These are phyloP conservation scores for Coemansia guatemalensis DNA, from an alignment of 192 early-diverging fungal species.

Conservation along the genomic window DNA sequence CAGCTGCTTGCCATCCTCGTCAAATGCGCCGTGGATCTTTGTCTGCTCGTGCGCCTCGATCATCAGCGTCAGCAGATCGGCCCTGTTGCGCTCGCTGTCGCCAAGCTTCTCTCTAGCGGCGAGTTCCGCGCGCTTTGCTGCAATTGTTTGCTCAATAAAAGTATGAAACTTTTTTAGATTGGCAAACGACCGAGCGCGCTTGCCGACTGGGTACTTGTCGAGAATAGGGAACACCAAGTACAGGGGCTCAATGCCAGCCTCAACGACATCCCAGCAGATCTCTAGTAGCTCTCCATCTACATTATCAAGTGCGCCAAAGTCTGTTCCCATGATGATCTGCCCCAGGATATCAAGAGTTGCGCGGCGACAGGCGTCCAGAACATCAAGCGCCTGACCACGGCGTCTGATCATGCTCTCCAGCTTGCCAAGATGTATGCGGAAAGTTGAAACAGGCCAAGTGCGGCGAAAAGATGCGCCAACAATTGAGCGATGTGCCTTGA, in stretches of 20 bases:
- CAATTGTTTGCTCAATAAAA: constrained; percentile 47
- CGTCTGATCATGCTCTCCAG: constrained; percentile 28
- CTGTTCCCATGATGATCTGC: constrained; percentile 47
- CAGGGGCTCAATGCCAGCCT: constrained; percentile 44
- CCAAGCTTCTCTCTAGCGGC: constrained; percentile 12
- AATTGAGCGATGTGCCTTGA: constrained; percentile 44
- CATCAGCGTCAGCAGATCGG: constrained; percentile 58
- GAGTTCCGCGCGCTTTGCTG: constrained; percentile 34
- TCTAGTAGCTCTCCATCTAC: constrained; percentile 42
- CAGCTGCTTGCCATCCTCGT: constrained; percentile 44
- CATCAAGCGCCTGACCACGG: constrained; percentile 14
- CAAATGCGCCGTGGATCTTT: constrained; percentile 41
- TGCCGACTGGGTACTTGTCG: constrained; percentile 46
- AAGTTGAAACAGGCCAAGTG: constrained; percentile 42
- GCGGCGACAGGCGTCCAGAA: constrained; percentile 35
- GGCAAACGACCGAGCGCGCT: constrained; percentile 36
- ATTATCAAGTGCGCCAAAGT: constrained; percentile 49
- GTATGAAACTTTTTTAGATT: constrained; percentile 43
- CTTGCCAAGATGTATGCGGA: constrained; percentile 31
- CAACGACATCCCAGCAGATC: constrained; percentile 51
- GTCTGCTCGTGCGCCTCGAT: constrained; percentile 55
- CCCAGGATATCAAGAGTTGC: constrained; percentile 48
- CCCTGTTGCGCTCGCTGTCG: constrained; percentile 34
- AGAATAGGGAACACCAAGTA: constrained; percentile 53
- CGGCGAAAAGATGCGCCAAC: constrained; percentile 50